phyloP scores from a whole-genome alignment of 2,329 filamentous ascomycete genomes.

The Amauroascus verrucosus region DNA sequence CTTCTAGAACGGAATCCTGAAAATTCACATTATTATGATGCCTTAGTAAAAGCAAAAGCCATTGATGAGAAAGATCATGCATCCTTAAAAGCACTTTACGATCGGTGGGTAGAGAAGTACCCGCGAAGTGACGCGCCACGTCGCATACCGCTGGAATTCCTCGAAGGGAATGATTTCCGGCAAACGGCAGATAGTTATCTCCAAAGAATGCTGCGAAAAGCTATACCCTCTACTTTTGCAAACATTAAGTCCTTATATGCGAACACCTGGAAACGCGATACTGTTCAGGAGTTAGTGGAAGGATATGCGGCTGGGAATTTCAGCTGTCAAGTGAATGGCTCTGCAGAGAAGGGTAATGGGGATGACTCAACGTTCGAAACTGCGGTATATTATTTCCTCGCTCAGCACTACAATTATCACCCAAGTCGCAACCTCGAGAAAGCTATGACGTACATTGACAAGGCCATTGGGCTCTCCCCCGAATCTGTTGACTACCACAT shows the following conservation, averaged over 20 bases:
- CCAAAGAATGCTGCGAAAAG: conserved; percentile 75
- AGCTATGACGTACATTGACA: conserved; percentile 72
- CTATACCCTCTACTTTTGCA: conserved; percentile 89
- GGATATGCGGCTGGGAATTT: conserved; percentile 58
- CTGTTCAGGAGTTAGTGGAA: conserved; percentile 63
- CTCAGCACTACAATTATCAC: conserved; percentile 93
- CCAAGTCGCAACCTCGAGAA: conserved; percentile 73
- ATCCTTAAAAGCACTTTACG: conserved; percentile 63
- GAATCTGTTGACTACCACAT: conserved; percentile 84
- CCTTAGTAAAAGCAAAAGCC: conserved; percentile 58
- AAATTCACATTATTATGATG: conserved; percentile 74
- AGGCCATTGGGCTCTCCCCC: conserved; percentile 67
- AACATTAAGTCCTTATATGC: conserved; percentile 91
- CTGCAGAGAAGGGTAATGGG: conserved; percentile 40
- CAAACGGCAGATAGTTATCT: conserved; percentile 69
- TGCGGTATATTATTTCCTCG: conserved; percentile 82
- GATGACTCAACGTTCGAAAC: conserved; percentile 55
- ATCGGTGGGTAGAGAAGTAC: conserved; percentile 69
- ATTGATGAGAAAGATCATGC: conserved; percentile 52
- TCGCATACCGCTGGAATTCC: conserved; percentile 79
- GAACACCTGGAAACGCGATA: conserved; percentile 65
- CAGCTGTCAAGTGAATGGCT: conserved; percentile 40
- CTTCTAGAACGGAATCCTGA: conserved; percentile 82
- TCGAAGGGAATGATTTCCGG: conserved; percentile 72
- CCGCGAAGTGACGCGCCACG: conserved; percentile 75